Percentiles rank a stretch among this genome's conserved stretches.
Conservation (phyloP, 1,139 yeast genomes). For the Candida glucosophila region DNA sequence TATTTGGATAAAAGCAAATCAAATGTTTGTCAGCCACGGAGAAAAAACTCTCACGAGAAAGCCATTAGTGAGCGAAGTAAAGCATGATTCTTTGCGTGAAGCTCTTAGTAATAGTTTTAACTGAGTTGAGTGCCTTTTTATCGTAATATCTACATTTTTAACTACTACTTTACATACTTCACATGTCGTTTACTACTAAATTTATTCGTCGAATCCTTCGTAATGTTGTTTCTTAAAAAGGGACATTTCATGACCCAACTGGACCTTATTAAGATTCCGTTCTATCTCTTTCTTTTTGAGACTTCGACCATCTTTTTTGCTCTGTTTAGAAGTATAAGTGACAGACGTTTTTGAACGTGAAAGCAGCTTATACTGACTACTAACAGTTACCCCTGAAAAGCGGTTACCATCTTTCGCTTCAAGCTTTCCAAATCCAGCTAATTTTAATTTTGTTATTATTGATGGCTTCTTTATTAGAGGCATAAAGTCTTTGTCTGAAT, state of each 20-base stretch:
- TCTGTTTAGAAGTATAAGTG: conserved; percentile 40
- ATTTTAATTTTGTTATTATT: conserved; percentile 34
- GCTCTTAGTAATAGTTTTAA: conserved; percentile 16
- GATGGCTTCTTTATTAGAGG: conserved; percentile 40
- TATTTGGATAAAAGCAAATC: no score
- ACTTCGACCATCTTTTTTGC: conserved; percentile 15
- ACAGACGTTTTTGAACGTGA: conserved; percentile 54
- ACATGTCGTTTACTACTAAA: no score
- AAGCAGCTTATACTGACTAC: conserved; percentile 48
- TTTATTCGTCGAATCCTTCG: conserved; percentile 1
- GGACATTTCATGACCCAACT: conserved; percentile 10
- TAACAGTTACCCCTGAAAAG: conserved; percentile 48
- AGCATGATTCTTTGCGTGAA: conserved; percentile 25
- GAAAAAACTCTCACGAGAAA: conserved; percentile 28
- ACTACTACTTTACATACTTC: no score
- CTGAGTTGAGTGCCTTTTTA: no score
- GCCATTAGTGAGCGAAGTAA: conserved; percentile 28
- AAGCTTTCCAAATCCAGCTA: conserved; percentile 30
- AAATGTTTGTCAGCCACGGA: conserved; percentile 35
- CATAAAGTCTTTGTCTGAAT: conserved; percentile 27
- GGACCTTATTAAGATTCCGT: conserved; percentile 14
- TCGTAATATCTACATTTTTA: no score
- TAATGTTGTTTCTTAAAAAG: no score
- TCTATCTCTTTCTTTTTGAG: conserved; percentile 22
- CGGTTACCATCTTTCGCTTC: conserved; percentile 29